These are phyloP conservation scores for Calvatia gigantea DNA, from an alignment of 768 basidiomycete genomes.

Conservation along the genomic window DNA sequence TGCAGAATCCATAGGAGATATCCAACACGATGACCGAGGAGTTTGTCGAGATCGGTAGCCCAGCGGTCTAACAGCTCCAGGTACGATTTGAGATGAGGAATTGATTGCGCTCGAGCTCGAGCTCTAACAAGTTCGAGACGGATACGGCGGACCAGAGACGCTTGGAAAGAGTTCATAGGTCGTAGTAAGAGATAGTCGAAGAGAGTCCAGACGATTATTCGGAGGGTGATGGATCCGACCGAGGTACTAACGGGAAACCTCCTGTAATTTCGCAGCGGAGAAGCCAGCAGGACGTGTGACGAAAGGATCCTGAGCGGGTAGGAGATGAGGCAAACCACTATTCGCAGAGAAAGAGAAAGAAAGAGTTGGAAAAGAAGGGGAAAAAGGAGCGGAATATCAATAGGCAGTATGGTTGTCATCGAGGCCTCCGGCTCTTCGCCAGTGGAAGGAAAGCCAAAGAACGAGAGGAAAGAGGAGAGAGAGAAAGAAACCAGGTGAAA, in stretches of 20 bases:
- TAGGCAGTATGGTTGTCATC: conserved; percentile 1
- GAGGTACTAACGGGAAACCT: background rate
- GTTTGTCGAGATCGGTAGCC: background rate
- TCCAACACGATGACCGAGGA: background rate
- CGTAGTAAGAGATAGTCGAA: background rate
- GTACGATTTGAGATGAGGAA: background rate
- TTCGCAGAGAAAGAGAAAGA: background rate
- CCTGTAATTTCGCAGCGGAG: background rate
- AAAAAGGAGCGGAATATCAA: conserved; percentile 5
- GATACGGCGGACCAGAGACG: background rate
- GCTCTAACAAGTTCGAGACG: background rate
- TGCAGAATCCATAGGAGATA: background rate
- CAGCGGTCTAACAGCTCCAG: background rate
- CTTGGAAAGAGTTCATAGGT: background rate
- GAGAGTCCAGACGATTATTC: background rate
- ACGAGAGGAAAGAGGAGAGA: background rate
- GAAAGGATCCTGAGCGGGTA: background rate
- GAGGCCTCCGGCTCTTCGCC: background rate
- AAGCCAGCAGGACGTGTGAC: background rate
- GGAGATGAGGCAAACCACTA: background rate
- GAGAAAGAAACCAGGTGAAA: background rate
- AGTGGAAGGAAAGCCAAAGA: background rate
- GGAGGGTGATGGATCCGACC: background rate
- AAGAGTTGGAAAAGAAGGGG: background rate
- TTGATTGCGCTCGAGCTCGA: background rate